Evolutionary conservation across 2,329 filamentous ascomycete genomes (phyloP), one percentile per base, ranked within the genome.

Genomic region (Coccinonectria pachysandricola): DNA sequence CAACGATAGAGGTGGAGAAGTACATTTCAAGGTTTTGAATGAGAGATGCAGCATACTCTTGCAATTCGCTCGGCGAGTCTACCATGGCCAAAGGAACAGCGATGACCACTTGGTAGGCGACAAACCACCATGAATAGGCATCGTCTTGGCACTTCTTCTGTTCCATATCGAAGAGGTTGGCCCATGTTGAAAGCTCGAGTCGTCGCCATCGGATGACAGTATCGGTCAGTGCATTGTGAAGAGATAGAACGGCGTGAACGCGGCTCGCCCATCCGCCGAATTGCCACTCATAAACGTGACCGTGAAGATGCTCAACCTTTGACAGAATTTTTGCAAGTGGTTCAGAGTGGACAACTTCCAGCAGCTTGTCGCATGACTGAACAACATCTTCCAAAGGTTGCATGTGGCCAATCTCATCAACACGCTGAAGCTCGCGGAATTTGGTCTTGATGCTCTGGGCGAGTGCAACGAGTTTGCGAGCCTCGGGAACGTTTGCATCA

Each of bases 61-160:
- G 59, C 31, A 92, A 56, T 23, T 76, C 69, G 12, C 69, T 56
- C 1, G 62, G 65, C 13, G 68, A 64, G 30, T 73, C 65, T 1
- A 70, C 60, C 34, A 88, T 66, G 12, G 72, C 68, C 28, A 83
- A 62, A 0, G 87, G 80, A 7, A 77, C 79, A 3, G 76, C 79
- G 40, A 98, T 70, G 21, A 93, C 73, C 4, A 79, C 84, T 53
- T 96, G 85, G 46, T 95, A 98, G 1, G 88, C 86, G 33, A 96
- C 70, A 44, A 95, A 98, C 79, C 87, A 98, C 91, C 91, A 98
- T 10, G 80, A 79, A 43, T 76, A 78, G 3, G 88, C 86, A 46
- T 85, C 79, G 24, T 83, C 71, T 12, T 77, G 64, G 42, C 78
- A 86, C 43, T 80, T 85, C 27, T 72, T 66, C 19, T 75, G 68